phyloP scores from a whole-genome alignment of 1,284 basidiomycete genomes.

The Sphagnurus paluster region DNA sequence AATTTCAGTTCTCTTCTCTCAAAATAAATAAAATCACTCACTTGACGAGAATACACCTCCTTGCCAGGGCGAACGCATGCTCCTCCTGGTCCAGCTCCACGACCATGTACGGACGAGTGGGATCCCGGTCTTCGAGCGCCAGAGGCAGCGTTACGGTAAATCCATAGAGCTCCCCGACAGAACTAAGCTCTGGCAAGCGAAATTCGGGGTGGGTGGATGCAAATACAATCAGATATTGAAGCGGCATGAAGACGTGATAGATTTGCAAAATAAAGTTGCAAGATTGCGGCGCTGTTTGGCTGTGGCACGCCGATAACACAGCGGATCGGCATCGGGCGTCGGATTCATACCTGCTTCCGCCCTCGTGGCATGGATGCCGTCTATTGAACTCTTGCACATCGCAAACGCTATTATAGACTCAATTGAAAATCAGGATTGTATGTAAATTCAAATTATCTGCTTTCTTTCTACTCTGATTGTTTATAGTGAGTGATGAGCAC shows the following conservation, averaged over 20 bases:
- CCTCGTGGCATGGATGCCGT: constrained; percentile 18
- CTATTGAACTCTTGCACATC: constrained; percentile 26
- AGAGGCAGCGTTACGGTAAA: constrained; percentile 53
- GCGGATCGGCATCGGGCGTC: background rate
- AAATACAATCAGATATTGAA: constrained; percentile 71
- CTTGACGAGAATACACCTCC: constrained; percentile 85
- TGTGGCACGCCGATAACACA: background rate
- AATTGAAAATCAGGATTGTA: constrained; percentile 27
- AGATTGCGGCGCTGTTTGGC: constrained; percentile 3
- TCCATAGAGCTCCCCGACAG: constrained; percentile 65
- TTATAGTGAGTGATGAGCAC: constrained; percentile 52
- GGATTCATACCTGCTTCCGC: background rate
- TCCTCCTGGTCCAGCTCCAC: constrained; percentile 71
- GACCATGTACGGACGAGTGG: constrained; percentile 73
- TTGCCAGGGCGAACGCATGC: constrained; percentile 72
- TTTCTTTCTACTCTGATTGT: background rate
- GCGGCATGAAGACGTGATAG: constrained; percentile 16
- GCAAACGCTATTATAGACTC: constrained; percentile 33
- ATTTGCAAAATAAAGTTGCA: constrained; percentile 20
- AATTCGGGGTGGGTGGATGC: constrained; percentile 82
- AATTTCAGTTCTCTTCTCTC: constrained; percentile 1
- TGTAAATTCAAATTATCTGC: constrained; percentile 11
- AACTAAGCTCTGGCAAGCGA: constrained; percentile 76
- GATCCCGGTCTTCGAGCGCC: constrained; percentile 44
- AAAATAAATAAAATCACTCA: constrained; percentile 33